Evolutionary conservation across 345 rosid genomes (phyloP).

Genomic region (Syzygium jambos): DNA sequence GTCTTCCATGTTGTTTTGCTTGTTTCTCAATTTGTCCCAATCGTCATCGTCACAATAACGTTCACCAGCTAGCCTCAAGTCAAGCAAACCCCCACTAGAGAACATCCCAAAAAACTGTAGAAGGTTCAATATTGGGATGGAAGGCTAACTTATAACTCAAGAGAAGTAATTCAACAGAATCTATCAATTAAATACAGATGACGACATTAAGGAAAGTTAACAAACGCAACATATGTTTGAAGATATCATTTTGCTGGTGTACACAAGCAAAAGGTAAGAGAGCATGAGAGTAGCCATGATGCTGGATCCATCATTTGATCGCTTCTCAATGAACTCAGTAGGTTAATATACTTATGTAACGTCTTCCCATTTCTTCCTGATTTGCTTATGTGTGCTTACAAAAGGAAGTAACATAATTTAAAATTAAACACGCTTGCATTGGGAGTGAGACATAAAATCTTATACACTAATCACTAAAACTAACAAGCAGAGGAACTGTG

Average conservation of each 20-base stretch:
- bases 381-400: neutral
- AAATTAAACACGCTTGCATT: neutral
- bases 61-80: constrained; percentile 28
- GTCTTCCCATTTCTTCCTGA: neutral
- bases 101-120: constrained; percentile 35
- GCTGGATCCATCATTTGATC: neutral
- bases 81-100: constrained; percentile 20
- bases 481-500: neutral
- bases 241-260: neutral
- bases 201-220: neutral
- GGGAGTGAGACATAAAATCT: neutral
- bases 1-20: constrained; percentile 15
- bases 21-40: constrained; percentile 22
- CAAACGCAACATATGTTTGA: neutral
- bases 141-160: neutral
- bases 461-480: neutral
- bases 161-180: neutral
- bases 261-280: neutral
- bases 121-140: constrained; percentile 5
- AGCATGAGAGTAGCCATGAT: neutral
- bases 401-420: neutral
- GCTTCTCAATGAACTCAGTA: neutral
- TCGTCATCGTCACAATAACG: constrained; percentile 24
- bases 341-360: neutral
- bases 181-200: neutral